These are phyloP conservation scores for Penicillium canariense DNA, from an alignment of 495 filamentous ascomycete species.

Conservation along the genomic window DNA sequence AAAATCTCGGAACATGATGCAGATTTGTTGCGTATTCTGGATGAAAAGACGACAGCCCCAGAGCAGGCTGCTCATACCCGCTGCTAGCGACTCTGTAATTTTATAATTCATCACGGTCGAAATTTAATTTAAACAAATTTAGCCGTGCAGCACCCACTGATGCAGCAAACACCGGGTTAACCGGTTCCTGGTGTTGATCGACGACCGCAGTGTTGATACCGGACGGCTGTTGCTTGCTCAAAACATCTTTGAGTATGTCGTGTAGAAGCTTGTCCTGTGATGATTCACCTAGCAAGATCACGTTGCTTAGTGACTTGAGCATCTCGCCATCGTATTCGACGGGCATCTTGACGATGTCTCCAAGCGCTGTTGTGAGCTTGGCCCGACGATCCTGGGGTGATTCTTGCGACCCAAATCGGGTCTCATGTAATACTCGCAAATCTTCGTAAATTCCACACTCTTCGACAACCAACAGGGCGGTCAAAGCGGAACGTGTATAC, in stretches of 20 bases:
- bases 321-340: neutral
- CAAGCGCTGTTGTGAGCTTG: neutral
- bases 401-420: neutral
- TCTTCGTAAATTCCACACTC: neutral
- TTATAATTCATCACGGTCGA: neutral
- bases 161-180: constrained; percentile 1
- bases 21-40: no score
- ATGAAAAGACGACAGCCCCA: no score
- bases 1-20: no score
- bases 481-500: constrained; percentile 2
- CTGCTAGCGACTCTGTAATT: neutral
- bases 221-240: neutral
- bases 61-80: neutral
- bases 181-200: neutral
- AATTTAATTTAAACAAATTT: neutral
- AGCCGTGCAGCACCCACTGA: constrained; percentile 2
- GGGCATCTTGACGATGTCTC: neutral
- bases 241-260: neutral
- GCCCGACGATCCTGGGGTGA: neutral
- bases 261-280: neutral
- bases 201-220: neutral
- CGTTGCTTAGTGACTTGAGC: neutral
- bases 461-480: neutral
- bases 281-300: neutral
- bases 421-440: neutral